phyloP scores from a whole-genome alignment of 2,329 filamentous ascomycete genomes.

The Sphaerulina populicola region DNA sequence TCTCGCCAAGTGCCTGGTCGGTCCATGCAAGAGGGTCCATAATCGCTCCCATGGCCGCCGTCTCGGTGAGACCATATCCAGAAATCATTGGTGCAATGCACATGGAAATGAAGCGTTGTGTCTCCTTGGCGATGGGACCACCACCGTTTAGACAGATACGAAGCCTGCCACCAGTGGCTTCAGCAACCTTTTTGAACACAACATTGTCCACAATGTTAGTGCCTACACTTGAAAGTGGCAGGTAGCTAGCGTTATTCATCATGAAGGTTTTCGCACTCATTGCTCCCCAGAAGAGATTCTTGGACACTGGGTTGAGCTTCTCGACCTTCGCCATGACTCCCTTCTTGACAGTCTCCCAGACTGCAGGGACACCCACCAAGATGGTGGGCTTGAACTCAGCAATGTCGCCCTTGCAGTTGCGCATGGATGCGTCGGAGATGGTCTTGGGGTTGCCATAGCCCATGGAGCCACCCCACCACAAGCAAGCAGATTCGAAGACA shows the following conservation, averaged over 20 bases:
- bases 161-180: conserved; percentile 78
- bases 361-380: conserved; percentile 86
- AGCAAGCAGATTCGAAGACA: conserved; percentile 81
- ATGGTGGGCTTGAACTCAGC: conserved; percentile 82
- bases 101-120: conserved; percentile 82
- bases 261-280: conserved; percentile 55
- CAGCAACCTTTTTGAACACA: conserved; percentile 86
- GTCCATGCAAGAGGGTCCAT: conserved; percentile 82
- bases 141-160: conserved; percentile 92
- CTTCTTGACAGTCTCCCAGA: conserved; percentile 97
- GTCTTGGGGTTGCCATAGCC: conserved; percentile 90
- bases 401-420: conserved; percentile 89
- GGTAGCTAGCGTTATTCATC: conserved; percentile 40
- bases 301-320: conserved; percentile 58
- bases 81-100: conserved; percentile 88
- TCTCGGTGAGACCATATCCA: conserved; percentile 93
- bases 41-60: conserved; percentile 62
- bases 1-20: conserved; percentile 64
- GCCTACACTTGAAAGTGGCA: conserved; percentile 45
- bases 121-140: conserved; percentile 79
- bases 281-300: conserved; percentile 68
- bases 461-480: conserved; percentile 84
- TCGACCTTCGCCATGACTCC: conserved; percentile 76
- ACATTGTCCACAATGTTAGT: conserved; percentile 65
- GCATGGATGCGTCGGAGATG: conserved; percentile 73